These are phyloP conservation scores for Floccularia luteovirens DNA, from an alignment of 768 basidiomycete species.

Conservation along the genomic window DNA sequence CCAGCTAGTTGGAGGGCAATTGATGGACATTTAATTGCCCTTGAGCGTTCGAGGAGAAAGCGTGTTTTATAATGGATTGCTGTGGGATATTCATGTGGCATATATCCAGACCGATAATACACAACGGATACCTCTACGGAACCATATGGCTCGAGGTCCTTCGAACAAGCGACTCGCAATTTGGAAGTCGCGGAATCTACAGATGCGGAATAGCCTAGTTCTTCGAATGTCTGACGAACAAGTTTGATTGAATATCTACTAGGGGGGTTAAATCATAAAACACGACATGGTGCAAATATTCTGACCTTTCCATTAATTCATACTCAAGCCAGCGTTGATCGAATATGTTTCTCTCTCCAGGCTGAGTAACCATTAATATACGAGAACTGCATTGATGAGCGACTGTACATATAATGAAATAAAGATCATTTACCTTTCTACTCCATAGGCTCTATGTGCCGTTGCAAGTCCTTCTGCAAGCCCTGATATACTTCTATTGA, in stretches of 20 bases:
- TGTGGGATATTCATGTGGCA: conserved; percentile 72
- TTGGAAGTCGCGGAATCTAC: conserved; percentile 38
- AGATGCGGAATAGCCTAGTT: conserved; percentile 52
- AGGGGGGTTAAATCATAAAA: conserved; percentile 1
- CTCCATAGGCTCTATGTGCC: conserved; percentile 71
- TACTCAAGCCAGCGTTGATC: conserved; percentile 91
- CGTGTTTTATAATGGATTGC: conserved; percentile 63
- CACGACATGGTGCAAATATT: conserved; percentile 2
- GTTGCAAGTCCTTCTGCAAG: conserved; percentile 71
- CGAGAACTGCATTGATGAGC: conserved; percentile 22
- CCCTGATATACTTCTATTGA: conserved; percentile 62
- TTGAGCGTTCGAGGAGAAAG: conserved; percentile 69
- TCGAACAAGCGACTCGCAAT: conserved; percentile 31
- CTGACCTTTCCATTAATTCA: conserved; percentile 71
- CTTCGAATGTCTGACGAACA: conserved; percentile 67
- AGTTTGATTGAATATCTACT: conserved; percentile 67
- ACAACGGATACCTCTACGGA: conserved; percentile 73
- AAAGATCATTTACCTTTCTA: conserved; percentile 32
- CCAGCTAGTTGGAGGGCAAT: conserved; percentile 93
- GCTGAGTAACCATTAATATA: conserved; percentile 87
- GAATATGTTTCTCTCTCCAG: conserved; percentile 87
- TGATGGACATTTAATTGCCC: conserved; percentile 89
- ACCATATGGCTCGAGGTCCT: conserved; percentile 20
- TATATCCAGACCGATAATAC: conserved; percentile 90
- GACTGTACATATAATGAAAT: background rate